Base-by-base conservation (phyloP, 1,284 basidiomycete species). In the Ceratobasidium sp. region DNA sequence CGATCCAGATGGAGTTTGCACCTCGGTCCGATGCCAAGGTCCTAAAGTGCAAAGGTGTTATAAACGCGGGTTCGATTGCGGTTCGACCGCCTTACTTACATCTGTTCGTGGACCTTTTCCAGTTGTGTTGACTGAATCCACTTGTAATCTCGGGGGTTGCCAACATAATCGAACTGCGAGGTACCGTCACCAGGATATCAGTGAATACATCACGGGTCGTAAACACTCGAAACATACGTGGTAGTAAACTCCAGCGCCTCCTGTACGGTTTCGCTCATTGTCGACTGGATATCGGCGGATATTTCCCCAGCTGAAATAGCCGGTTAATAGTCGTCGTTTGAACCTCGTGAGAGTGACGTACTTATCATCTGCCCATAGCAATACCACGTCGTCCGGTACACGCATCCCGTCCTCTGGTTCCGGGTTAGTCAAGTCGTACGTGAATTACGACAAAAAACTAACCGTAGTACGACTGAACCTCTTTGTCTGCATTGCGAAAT, bases 201-300 rank as follows among this genome's bases (percentile, higher is more conserved):
- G 48, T 16, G 39, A 22, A 41, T 56, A 11, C 34, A 73, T 4
- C 27, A 9, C 22, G 19, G 22, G 16, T 62, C 27, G 39, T 19
- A 48, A 48, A 2, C 8, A 41, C 51, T n/a, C 37, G n/a, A 39
- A n/a, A 80, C 85, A 76, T 76, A 88, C 88, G 78, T 90, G 89
- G 79, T 90, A 91, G 79, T 91, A 91, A 1, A 91, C 86, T 53
- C 89, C 89, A 34, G 88, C 88, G 43, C 89, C 90, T 43, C 89
- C 90, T 0, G 85, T 84, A 59, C 89, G 82, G 76, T 87, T 86
- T 4, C 85, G 83, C 78, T 90, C 88, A 59, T 82, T 81, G 9
- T 81, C 78, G 2, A 85, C 79, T 0, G 89, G 89, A 77, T 85
- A 86, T 13, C 88, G 87, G 27, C 86, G 86, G 61, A 89, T 83